Percentiles rank a stretch among this genome's conserved stretches.
Conservation (phyloP, 306 rosid genomes). For the Pueraria montana region DNA sequence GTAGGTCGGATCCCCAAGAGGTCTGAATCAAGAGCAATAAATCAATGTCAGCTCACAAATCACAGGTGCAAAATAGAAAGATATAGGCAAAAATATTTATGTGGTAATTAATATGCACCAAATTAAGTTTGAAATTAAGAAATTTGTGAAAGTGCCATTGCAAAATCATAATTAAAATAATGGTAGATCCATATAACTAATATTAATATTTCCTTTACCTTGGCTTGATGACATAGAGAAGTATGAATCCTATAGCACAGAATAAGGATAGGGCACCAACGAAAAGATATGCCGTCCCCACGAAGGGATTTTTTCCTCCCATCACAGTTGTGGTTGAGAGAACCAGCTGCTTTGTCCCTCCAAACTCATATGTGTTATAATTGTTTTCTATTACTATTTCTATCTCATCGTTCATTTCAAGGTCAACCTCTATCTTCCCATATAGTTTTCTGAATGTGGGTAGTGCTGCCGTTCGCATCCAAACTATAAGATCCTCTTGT, state of each 20-base stretch:
- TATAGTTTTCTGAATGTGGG: constrained; percentile 88
- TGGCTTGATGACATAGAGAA: constrained; percentile 79
- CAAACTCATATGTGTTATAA: constrained; percentile 83
- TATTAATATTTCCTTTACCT: constrained; percentile 65
- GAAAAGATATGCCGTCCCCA: constrained; percentile 77
- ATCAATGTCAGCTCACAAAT: constrained; percentile 37
- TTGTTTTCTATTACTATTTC: constrained; percentile 72
- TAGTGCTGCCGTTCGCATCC: constrained; percentile 94
- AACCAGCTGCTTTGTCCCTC: constrained; percentile 73
- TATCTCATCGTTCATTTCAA: constrained; percentile 67
- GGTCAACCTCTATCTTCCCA: constrained; percentile 82
- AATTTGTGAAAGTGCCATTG: background rate
- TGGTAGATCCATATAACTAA: too few species aligned
- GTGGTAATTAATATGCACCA: background rate
- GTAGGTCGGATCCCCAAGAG: constrained; percentile 93
- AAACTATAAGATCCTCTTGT: constrained; percentile 93
- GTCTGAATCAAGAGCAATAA: constrained; percentile 64
- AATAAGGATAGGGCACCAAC: constrained; percentile 75
- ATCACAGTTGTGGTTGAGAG: constrained; percentile 89
- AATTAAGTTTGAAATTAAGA: background rate
- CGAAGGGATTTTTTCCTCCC: constrained; percentile 84
- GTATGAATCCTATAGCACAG: constrained; percentile 67
- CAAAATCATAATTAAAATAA: background rate
- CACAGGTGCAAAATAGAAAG: too few species aligned
- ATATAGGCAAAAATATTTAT: background rate